These are phyloP conservation scores for Vitis rotundifolia DNA, from an alignment of 164 flowering plant genomes.

Conservation along the genomic window DNA sequence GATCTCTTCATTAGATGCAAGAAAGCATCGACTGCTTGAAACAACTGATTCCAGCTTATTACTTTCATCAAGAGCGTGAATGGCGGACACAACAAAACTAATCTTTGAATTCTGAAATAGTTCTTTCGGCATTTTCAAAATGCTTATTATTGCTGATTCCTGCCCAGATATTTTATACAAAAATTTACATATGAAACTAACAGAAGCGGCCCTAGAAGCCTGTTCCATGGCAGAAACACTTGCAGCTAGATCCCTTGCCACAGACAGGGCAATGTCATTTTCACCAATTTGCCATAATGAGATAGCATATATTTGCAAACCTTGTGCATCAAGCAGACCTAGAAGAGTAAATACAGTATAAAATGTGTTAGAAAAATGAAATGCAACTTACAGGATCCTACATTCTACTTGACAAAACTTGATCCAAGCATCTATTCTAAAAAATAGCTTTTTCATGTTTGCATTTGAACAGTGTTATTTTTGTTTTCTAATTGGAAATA, in stretches of 20 bases:
- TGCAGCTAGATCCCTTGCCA: constrained; percentile 51
- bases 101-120: constrained; percentile 65
- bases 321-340: constrained; percentile 72
- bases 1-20: constrained; percentile 56
- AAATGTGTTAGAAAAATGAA: not conserved
- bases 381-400: too few species aligned
- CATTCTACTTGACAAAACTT: too few species aligned
- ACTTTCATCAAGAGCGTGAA: constrained; percentile 63
- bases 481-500: too few species aligned
- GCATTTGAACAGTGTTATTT: too few species aligned
- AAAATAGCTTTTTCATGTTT: too few species aligned
- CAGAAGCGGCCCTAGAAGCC: constrained; percentile 39
- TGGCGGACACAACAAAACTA: constrained; percentile 62
- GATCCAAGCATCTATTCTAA: not conserved
- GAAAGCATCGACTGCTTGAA: constrained; percentile 40
- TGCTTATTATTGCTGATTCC: constrained; percentile 54
- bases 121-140: constrained; percentile 69
- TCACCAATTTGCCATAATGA: constrained; percentile 76
- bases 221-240: constrained; percentile 47
- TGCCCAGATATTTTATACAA: constrained; percentile 64
- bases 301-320: constrained; percentile 78
- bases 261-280: constrained; percentile 57
- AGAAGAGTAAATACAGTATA: constrained; percentile 8
- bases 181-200: constrained; percentile 68
- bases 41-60: constrained; percentile 56